A percentile compares a stretch with the other conserved stretches of the same genome.
Conservation (phyloP, 2,329 filamentous ascomycete species). For the Proliferodiscus dingleyae region DNA sequence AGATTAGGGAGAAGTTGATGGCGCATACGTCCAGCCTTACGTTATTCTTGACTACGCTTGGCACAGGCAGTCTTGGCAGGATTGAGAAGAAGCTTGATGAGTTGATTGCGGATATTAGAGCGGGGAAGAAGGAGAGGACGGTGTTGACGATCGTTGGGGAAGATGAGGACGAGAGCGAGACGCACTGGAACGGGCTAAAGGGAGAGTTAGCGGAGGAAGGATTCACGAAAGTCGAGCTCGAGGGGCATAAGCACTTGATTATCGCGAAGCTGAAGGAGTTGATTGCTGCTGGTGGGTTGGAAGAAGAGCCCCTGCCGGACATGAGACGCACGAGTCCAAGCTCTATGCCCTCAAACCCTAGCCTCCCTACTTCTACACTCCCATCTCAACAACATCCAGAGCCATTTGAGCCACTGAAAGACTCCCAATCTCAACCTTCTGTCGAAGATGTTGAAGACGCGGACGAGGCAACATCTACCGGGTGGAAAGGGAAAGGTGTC, state of each 20-base stretch:
- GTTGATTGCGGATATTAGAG: conserved; percentile 1
- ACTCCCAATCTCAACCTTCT: too few species aligned
- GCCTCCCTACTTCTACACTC: too few species aligned
- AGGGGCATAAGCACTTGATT: conserved; percentile 9
- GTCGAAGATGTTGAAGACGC: too few species aligned
- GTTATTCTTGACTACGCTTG: conserved; percentile 6
- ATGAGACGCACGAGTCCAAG: too few species aligned
- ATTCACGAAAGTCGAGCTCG: conserved; percentile 10
- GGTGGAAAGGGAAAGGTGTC: too few species aligned
- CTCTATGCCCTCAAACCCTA: too few species aligned
- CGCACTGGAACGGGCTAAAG: conserved; percentile 6
- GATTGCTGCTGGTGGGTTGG: too few species aligned
- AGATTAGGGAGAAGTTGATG: conserved; percentile 21
- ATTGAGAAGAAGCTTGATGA: conserved; percentile 8
- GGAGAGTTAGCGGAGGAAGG: conserved; percentile 8
- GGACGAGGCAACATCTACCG: too few species aligned
- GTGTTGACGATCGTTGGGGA: conserved; percentile 4
- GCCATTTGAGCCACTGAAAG: too few species aligned
- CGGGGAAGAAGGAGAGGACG: conserved; percentile 2
- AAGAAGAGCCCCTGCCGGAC: too few species aligned
- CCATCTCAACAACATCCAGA: too few species aligned
- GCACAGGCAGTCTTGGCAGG: not conserved
- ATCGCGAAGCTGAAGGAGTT: conserved; percentile 1
- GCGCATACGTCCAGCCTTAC: conserved; percentile 24
- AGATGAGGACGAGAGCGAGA: conserved; percentile 1